phyloP scores from a whole-genome alignment of 208 protist genomes.

The Leishmania turanica region DNA sequence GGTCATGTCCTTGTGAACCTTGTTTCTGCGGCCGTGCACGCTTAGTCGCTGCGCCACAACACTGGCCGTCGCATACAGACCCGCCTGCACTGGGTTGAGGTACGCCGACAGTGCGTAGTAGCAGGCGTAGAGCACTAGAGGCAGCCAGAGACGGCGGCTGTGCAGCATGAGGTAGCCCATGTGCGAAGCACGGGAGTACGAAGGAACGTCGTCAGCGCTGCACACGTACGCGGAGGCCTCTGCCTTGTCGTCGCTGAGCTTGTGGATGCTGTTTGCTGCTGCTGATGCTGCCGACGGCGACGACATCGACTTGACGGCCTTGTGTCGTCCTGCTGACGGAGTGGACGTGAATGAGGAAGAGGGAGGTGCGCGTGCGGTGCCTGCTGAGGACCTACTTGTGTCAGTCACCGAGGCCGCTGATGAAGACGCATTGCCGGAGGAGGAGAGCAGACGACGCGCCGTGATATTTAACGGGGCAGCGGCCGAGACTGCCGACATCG shows the following conservation, averaged over 20 bases:
- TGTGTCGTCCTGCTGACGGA: background rate
- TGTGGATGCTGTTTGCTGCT: constrained; percentile 31
- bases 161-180: constrained; percentile 64
- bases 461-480: background rate
- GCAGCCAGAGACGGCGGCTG: constrained; percentile 70
- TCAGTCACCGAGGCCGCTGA: background rate
- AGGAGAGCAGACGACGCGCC: background rate
- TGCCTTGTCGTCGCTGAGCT: constrained; percentile 57
- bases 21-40: constrained; percentile 63
- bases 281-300: background rate
- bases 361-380: background rate
- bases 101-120: constrained; percentile 38
- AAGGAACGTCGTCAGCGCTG: constrained; percentile 52
- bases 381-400: background rate
- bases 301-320: background rate
- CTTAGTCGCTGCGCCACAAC: constrained; percentile 65
- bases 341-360: background rate
- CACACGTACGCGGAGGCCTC: constrained; percentile 63
- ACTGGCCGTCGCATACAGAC: constrained; percentile 48
- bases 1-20: constrained; percentile 51
- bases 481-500: background rate
- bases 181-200: constrained; percentile 54
- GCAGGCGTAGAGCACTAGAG: constrained; percentile 44
- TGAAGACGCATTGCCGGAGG: background rate
- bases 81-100: constrained; percentile 32